These are phyloP conservation scores for Triticum turgidum DNA, from an alignment of 176 grass and related monocot genomes.

Conservation along the genomic window DNA sequence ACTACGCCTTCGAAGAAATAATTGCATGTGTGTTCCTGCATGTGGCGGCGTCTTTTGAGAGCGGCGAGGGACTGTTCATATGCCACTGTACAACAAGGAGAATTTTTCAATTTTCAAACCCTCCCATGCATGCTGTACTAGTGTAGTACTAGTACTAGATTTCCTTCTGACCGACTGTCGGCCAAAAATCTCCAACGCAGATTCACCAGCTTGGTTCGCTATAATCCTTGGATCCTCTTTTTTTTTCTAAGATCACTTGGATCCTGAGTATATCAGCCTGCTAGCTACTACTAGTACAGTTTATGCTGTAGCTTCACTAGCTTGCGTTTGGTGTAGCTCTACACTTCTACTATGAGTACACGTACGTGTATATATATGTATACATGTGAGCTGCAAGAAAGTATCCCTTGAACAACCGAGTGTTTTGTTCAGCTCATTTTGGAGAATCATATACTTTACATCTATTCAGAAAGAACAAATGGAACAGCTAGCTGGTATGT, in stretches of 20 bases:
- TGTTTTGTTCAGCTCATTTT: neutral
- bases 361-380: no score
- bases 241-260: no score
- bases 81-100: conserved; percentile 6
- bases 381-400: neutral
- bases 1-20: conserved; percentile 8
- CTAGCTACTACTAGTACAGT: neutral
- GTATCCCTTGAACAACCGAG: neutral
- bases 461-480: conserved; percentile 11
- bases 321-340: neutral
- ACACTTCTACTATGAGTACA: no score
- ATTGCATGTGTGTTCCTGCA: neutral
- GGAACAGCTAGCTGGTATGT: neutral
- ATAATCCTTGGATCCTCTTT: neutral
- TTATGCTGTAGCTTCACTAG: neutral
- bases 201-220: neutral
- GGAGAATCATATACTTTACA: neutral
- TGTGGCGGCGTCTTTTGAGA: conserved; percentile 40
- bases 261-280: no score
- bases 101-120: conserved; percentile 35
- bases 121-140: neutral
- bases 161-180: conserved; percentile 35
- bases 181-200: neutral
- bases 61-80: neutral
- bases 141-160: conserved; percentile 25